Percentiles rank a stretch among this genome's conserved stretches.
These are phyloP conservation scores for Tylopilus sp. DNA, from an alignment of 768 basidiomycete species.

Conservation along the genomic window DNA sequence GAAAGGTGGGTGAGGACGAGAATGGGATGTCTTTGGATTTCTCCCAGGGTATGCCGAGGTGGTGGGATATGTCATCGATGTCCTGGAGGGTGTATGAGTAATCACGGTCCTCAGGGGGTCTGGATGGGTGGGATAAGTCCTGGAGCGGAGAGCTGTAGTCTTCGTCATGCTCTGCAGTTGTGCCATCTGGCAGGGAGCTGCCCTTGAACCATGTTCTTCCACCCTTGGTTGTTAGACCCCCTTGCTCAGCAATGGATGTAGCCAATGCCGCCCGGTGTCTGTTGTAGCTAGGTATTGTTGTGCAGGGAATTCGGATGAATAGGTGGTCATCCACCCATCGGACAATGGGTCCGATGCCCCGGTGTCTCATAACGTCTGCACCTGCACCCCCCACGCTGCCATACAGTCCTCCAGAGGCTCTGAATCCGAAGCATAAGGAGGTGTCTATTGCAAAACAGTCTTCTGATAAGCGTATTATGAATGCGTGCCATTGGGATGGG, in stretches of 20 bases:
- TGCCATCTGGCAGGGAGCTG: neutral
- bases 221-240: too few relatives aligned
- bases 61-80: neutral
- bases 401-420: constrained; percentile 22
- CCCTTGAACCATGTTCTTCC: neutral
- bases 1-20: neutral
- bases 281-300: neutral
- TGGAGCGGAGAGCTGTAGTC: neutral
- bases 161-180: neutral
- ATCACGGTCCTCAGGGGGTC: fast-evolving
- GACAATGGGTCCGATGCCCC: constrained; percentile 21
- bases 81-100: neutral
- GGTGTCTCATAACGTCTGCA: constrained; percentile 4
- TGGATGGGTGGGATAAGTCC: fast-evolving
- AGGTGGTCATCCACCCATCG: constrained; percentile 33
- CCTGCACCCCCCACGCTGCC: constrained; percentile 27
- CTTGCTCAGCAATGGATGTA: neutral
- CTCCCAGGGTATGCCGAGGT: neutral
- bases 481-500: too few relatives aligned
- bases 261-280: too few relatives aligned
- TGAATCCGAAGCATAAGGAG: constrained; percentile 26
- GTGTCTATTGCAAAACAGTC: constrained; percentile 12
- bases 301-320: constrained; percentile 8
- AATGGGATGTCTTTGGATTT: constrained; percentile 1
- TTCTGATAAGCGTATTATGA: constrained; percentile 22